These are phyloP conservation scores for Penicillium sp. DNA, from an alignment of 2,329 filamentous ascomycete species.

Conservation along the genomic window DNA sequence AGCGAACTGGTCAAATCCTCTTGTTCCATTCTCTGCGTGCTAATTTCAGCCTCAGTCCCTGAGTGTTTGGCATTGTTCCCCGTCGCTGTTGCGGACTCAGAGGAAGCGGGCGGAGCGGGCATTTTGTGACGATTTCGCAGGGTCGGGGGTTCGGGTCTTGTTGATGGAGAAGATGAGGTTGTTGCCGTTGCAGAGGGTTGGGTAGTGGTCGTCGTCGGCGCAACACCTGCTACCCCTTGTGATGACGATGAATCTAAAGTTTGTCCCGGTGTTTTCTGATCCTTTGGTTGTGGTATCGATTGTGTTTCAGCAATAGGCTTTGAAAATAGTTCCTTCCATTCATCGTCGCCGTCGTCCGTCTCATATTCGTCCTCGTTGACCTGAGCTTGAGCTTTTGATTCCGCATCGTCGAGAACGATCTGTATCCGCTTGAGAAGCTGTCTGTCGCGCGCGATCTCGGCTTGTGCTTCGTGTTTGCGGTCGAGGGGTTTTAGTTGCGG, in stretches of 20 bases:
- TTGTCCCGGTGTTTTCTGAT: background rate
- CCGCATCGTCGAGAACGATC: constrained; percentile 33
- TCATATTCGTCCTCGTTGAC: constrained; percentile 12
- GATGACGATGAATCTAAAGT: background rate
- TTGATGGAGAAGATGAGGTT: constrained; percentile 2
- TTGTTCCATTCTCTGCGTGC: constrained; percentile 75
- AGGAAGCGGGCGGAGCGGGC: constrained; percentile 2
- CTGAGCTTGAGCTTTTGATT: constrained; percentile 24
- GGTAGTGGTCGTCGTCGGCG: background rate
- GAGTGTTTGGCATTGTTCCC: constrained; percentile 19
- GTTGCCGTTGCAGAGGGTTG: constrained; percentile 7
- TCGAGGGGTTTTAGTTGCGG: constrained; percentile 40
- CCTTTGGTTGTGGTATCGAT: background rate
- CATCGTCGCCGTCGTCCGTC: constrained; percentile 20
- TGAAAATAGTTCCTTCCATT: constrained; percentile 27
- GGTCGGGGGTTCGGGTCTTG: constrained; percentile 13
- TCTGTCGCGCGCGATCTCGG: constrained; percentile 40
- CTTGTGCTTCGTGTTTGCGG: constrained; percentile 39
- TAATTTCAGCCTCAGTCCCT: constrained; percentile 67
- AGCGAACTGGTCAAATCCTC: constrained; percentile 77
- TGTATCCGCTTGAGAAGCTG: constrained; percentile 35
- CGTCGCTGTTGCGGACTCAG: constrained; percentile 18
- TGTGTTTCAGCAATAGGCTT: constrained; percentile 23
- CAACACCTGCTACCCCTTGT: background rate
- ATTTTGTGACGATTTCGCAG: constrained; percentile 26